phyloP scores from a whole-genome alignment of 2,329 filamentous ascomycete genomes.

The Exserohilum rostratum region DNA sequence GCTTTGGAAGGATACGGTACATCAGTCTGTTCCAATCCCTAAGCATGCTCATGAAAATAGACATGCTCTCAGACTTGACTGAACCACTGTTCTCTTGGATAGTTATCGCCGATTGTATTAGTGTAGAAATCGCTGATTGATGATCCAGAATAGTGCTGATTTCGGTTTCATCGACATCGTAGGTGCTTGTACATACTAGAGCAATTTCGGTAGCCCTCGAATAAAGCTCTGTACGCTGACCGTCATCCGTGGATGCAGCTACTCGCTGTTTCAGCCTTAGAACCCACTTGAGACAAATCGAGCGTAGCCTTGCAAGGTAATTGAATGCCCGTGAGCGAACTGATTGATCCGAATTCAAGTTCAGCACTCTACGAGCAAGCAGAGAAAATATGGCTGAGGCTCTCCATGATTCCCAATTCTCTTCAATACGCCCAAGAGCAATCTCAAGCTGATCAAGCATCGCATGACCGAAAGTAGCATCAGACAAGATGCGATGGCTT shows the following conservation, averaged over 20 bases:
- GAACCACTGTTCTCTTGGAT: constrained; percentile 24
- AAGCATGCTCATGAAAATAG: constrained; percentile 12
- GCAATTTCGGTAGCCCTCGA: constrained; percentile 49
- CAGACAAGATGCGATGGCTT: constrained; percentile 47
- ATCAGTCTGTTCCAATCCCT: constrained; percentile 26
- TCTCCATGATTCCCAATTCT: constrained; percentile 49
- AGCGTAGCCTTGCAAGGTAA: constrained; percentile 44
- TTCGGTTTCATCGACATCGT: constrained; percentile 50
- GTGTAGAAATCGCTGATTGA: constrained; percentile 13
- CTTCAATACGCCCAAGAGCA: constrained; percentile 12
- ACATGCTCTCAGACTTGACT: neutral
- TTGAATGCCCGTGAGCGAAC: constrained; percentile 36
- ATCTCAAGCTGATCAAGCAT: constrained; percentile 25
- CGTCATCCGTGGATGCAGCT: constrained; percentile 25
- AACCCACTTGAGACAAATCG: constrained; percentile 51
- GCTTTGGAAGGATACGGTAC: constrained; percentile 19
- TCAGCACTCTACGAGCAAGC: constrained; percentile 54
- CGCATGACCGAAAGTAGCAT: constrained; percentile 41
- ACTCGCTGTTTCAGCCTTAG: constrained; percentile 38
- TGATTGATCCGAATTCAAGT: constrained; percentile 36
- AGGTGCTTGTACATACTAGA: constrained; percentile 53
- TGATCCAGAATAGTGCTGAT: constrained; percentile 37
- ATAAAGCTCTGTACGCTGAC: constrained; percentile 40
- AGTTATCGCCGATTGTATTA: constrained; percentile 30
- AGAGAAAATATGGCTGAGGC: constrained; percentile 50